phyloP scores from a whole-genome alignment of 768 basidiomycete genomes.

The Macrolepiota dolichaula region DNA sequence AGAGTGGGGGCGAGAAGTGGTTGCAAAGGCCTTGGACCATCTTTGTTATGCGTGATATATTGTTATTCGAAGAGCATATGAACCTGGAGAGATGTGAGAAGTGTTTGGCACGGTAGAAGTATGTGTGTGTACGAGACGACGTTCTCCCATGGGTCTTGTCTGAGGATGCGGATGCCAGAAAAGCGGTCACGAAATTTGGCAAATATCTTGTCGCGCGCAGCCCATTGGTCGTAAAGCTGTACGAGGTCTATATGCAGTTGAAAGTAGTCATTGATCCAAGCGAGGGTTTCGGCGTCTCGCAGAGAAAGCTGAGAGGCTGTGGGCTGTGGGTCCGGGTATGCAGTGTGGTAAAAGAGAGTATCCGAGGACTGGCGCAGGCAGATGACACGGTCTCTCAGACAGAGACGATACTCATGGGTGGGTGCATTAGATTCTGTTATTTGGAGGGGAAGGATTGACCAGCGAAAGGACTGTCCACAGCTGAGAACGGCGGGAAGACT shows the following conservation, averaged over 20 bases:
- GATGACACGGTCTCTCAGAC: slow-evolving; percentile 78
- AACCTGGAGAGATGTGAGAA: slow-evolving; percentile 50
- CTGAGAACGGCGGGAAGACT: slow-evolving; percentile 75
- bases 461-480: slow-evolving; percentile 86
- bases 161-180: slow-evolving; percentile 78
- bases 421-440: slow-evolving; percentile 11
- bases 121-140: slow-evolving; percentile 72
- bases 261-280: slow-evolving; percentile 85
- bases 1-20: slow-evolving; percentile 68
- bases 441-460: slow-evolving; percentile 53
- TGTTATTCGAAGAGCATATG: slow-evolving; percentile 97
- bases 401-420: slow-evolving; percentile 68
- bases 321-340: slow-evolving; percentile 51
- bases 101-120: not conserved
- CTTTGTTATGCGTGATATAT: slow-evolving; percentile 89
- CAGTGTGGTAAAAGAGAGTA: slow-evolving; percentile 66
- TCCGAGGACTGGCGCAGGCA: slow-evolving; percentile 76
- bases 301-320: slow-evolving; percentile 27
- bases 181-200: slow-evolving; percentile 58
- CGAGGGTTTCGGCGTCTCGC: slow-evolving; percentile 61
- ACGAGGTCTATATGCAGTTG: slow-evolving; percentile 76
- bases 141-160: slow-evolving; percentile 97
- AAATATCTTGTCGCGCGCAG: slow-evolving; percentile 71
- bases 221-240: slow-evolving; percentile 75
- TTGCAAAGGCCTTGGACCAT: slow-evolving; percentile 85